A percentile compares a stretch with the other conserved stretches of the same genome.
Conservation (phyloP, 129 eudicot genomes). For the Silybum marianum region DNA sequence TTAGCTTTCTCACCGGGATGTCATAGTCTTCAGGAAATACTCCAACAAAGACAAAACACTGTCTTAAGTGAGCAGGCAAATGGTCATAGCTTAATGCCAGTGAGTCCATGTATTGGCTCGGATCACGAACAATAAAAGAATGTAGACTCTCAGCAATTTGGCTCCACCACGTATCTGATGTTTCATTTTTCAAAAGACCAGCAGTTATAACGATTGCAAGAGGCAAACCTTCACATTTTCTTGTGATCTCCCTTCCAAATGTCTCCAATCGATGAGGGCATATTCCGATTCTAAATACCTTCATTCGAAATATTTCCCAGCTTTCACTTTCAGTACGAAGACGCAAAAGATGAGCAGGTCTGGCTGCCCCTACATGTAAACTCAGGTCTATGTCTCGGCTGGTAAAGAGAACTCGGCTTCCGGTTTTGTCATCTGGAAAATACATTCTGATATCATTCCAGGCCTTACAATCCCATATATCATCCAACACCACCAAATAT, state of each 20-base stretch:
- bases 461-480: slow-evolving; percentile 25
- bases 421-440: slow-evolving; percentile 29
- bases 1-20: slow-evolving; percentile 14
- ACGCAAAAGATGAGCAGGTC: slow-evolving; percentile 15
- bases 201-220: slow-evolving; percentile 32
- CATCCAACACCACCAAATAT: slow-evolving; percentile 40
- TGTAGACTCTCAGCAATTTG: slow-evolving; percentile 10
- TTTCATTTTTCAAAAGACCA: slow-evolving; percentile 24
- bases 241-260: slow-evolving; percentile 17
- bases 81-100: slow-evolving; percentile 32
- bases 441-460: slow-evolving; percentile 34
- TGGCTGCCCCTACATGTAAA: not conserved
- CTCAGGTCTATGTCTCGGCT: slow-evolving; percentile 17
- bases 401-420: slow-evolving; percentile 34
- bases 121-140: slow-evolving; percentile 29
- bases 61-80: slow-evolving; percentile 30
- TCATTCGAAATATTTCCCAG: slow-evolving; percentile 15
- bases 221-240: slow-evolving; percentile 38
- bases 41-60: slow-evolving; percentile 23
- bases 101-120: slow-evolving; percentile 23
- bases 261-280: slow-evolving; percentile 7
- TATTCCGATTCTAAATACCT: slow-evolving; percentile 12
- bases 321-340: slow-evolving; percentile 15
- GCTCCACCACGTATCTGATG: slow-evolving; percentile 6
- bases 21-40: slow-evolving; percentile 28